These are phyloP conservation scores for Gossypium thurberi DNA, from an alignment of 345 rosid species.

Conservation along the genomic window DNA sequence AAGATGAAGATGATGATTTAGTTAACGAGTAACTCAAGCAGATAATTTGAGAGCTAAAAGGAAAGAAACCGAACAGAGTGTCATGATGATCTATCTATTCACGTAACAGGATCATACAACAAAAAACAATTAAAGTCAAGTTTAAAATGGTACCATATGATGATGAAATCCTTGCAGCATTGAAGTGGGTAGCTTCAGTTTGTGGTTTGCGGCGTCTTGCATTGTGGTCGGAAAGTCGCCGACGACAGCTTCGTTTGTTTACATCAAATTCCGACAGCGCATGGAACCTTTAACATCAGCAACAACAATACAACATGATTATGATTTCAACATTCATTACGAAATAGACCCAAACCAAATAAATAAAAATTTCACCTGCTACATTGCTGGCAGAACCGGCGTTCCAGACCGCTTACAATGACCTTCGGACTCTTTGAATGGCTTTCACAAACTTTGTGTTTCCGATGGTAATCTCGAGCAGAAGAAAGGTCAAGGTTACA, in stretches of 20 bases:
- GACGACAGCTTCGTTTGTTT: conserved; percentile 88
- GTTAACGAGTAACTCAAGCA: not conserved
- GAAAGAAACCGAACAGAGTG: not conserved
- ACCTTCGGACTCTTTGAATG: conserved; percentile 83
- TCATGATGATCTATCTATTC: not conserved
- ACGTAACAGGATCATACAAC: not conserved
- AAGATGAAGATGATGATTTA: too few species aligned
- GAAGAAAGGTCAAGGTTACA: conserved; percentile 77
- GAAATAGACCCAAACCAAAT: not conserved
- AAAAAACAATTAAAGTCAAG: conserved; percentile 1
- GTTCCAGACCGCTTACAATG: conserved; percentile 66
- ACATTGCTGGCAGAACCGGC: conserved; percentile 95
- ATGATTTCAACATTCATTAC: conserved; percentile 5
- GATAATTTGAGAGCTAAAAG: not conserved
- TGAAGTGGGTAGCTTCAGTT: conserved; percentile 44
- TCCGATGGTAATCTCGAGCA: conserved; percentile 75
- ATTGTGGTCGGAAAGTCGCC: conserved; percentile 90
- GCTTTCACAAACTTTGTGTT: conserved; percentile 72
- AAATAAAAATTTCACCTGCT: conserved; percentile 54
- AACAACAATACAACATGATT: not conserved
- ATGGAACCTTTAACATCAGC: conserved; percentile 59
- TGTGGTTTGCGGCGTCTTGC: conserved; percentile 97
- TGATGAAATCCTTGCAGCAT: conserved; percentile 38
- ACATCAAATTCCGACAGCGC: conserved; percentile 81
- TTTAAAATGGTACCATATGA: conserved; percentile 42